A percentile compares a stretch with the other conserved stretches of the same genome.
Evolutionary conservation across 2,329 filamentous ascomycete species (phyloP).

Genomic region (Chalara sp.): DNA sequence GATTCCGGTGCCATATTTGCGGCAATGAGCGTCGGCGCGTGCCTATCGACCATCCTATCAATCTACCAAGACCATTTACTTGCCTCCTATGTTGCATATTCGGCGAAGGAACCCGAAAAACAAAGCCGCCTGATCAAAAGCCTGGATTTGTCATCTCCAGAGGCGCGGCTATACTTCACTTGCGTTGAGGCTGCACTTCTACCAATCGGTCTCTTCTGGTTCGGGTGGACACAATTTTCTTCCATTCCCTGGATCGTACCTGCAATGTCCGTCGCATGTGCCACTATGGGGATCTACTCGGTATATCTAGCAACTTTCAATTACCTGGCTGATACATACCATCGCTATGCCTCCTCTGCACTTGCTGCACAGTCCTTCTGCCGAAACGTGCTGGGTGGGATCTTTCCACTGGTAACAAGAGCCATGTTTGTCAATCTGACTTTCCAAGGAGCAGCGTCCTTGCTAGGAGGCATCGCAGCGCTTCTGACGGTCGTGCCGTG

Average conservation of each 20-base stretch:
- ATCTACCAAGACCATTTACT: constrained; percentile 68
- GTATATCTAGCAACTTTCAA: constrained; percentile 90
- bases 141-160: constrained; percentile 45
- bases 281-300: constrained; percentile 79
- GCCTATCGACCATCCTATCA: constrained; percentile 60
- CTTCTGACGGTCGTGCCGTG: constrained; percentile 78
- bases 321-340: constrained; percentile 84
- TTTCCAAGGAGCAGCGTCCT: constrained; percentile 61
- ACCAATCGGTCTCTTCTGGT: constrained; percentile 70
- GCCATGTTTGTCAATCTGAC: constrained; percentile 69
- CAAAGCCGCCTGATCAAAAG: constrained; percentile 10
- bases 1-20: constrained; percentile 67
- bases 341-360: constrained; percentile 76
- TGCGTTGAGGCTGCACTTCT: constrained; percentile 71
- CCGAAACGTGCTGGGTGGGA: constrained; percentile 73
- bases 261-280: constrained; percentile 60
- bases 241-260: constrained; percentile 68
- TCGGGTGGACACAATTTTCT: constrained; percentile 62
- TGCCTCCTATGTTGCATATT: constrained; percentile 33
- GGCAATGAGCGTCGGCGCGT: constrained; percentile 60
- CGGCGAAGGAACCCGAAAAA: constrained; percentile 9
- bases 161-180: constrained; percentile 75
- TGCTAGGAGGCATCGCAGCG: constrained; percentile 64
- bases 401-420: constrained; percentile 71
- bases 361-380: constrained; percentile 82